Evolutionary conservation across 495 filamentous ascomycete species (phyloP), one percentile per base, ranked within the genome.

Genomic region (Penicillium egyptiacum): DNA sequence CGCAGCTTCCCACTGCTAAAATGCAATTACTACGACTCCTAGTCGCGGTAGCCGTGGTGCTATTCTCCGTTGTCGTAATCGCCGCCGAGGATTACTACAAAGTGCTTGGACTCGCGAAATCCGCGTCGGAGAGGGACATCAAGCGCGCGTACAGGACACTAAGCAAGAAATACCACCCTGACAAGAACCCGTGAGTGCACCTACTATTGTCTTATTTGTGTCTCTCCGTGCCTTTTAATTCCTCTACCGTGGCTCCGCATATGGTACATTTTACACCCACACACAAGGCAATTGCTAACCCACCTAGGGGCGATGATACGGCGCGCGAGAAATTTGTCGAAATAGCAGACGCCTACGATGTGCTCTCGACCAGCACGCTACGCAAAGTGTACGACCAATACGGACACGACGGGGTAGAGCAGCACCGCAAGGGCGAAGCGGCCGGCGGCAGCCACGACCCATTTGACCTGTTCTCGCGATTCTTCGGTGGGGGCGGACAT

Each of bases 321-420:
- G 92, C 94, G 25, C 85, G 92, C 58, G 83, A 93, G 72, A 97
- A 93, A 66, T 99, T 99, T 74, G 91, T 94, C 76, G 87, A 89
- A 64, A 87, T 99, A 41, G 89, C 94, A 50, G 92, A 98, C 77
- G 94, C 94, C 56, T 99, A 98, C 81, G 95, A 98, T 61, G 86
- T 90, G 44, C 89, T 99, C 43, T 89, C 85, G 48, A 89, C 92
- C 60, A 70, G 86, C 39, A 87, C 93, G 56, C 84, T 85, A 20
- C 90, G 94, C 53, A 84, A 88, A 56, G 90, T 98, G 68, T 99
- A 99, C 81, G 92, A 99, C 72, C 88, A 94, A 67, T 90, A 95
- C 71, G 94, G 94, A 45, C 89, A 96, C 64, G 92, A 96, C 50
- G 94, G 92, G 8, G 76, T 97, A 35, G 83, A 90, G 62, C 87